phyloP scores from a whole-genome alignment of 352 stramenopile genomes.

The Pythium insidiosum region DNA sequence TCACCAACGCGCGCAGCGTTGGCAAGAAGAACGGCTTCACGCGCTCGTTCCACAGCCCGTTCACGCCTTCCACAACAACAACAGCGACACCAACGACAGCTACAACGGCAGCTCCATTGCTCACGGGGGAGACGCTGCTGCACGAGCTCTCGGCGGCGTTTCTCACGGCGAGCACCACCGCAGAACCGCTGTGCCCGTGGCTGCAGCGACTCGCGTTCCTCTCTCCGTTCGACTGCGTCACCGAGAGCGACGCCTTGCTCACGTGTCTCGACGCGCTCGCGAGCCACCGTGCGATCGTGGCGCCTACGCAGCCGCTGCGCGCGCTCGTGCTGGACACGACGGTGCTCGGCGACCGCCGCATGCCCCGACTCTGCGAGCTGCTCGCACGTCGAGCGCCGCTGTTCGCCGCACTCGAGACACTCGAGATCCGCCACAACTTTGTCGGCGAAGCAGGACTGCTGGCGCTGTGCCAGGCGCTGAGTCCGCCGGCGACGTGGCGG shows the following conservation, averaged over 20 bases:
- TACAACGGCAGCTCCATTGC: conserved; percentile 14
- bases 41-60: conserved; percentile 12
- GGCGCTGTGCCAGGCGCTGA: conserved; percentile 23
- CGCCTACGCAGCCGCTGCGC: conserved; percentile 8
- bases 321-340: conserved; percentile 47
- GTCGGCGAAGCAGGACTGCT: conserved; percentile 40
- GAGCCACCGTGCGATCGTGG: background rate
- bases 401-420: conserved; percentile 21
- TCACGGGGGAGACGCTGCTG: conserved; percentile 31
- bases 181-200: conserved; percentile 22
- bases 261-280: conserved; percentile 25
- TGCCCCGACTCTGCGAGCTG: conserved; percentile 25
- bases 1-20: conserved; percentile 40
- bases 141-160: conserved; percentile 28
- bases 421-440: conserved; percentile 56
- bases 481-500: background rate
- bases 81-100: conserved; percentile 2
- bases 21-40: conserved; percentile 24
- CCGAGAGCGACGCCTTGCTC: conserved; percentile 40
- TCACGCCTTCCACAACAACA: too few relatives aligned
- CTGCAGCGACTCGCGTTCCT: conserved; percentile 32
- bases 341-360: conserved; percentile 41
- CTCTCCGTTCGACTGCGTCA: conserved; percentile 54
- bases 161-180: background rate
- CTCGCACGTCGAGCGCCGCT: conserved; percentile 16